Evolutionary conservation across 257 asterid genomes (phyloP), one percentile per base, ranked within the genome.

Genomic region (Jasminum sambac): DNA sequence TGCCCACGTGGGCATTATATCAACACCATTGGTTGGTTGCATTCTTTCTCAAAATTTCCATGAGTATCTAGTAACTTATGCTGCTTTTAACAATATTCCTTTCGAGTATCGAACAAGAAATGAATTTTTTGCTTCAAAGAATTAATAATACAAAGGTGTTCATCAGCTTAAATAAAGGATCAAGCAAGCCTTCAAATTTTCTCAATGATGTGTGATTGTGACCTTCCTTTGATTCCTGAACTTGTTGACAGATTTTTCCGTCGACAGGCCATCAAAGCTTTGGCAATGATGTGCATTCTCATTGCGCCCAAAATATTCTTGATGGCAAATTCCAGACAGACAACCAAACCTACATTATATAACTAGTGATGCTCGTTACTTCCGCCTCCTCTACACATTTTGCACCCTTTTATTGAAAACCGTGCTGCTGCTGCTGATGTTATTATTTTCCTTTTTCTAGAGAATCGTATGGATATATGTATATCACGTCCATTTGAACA

Each of bases 401-500:
- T 5, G 16, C 57, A 0, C 57, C 19, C 57, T 6, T 6, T 19
- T 4, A 46, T 13, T 46, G 57, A n/a, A 46, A 46, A 16, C 23
- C 17, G 1, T 14, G 23, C 57, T 46, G 23, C 57, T 46, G 23
- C 58, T 48, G 24, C 5, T 5, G 11, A n/a, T 76, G 58, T 57
- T 59, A 5, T 42, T 61, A n/a, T 57, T 58, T 14, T 36, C 36
- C 72, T 8, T 57, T 42, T 46, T 37, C n/a, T 63, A 3, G 52
- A 14, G 19, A 55, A n/a, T 58, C n/a, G 36, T 10, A 8, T 12
- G 48, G 39, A 46, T 76, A 38, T 62, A 67, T 36, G 61, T 23
- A 23, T 55, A 19, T 6, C 44, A 34, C 64, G 19, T 68, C 57
- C 23, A 24, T 25, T 25, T 9, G 66, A 46, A 42, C 73, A 59